A percentile compares a stretch with the other conserved stretches of the same genome.
phyloP scores from a whole-genome alignment of 2,329 filamentous ascomycete species.

The Sporothrix globosa region DNA sequence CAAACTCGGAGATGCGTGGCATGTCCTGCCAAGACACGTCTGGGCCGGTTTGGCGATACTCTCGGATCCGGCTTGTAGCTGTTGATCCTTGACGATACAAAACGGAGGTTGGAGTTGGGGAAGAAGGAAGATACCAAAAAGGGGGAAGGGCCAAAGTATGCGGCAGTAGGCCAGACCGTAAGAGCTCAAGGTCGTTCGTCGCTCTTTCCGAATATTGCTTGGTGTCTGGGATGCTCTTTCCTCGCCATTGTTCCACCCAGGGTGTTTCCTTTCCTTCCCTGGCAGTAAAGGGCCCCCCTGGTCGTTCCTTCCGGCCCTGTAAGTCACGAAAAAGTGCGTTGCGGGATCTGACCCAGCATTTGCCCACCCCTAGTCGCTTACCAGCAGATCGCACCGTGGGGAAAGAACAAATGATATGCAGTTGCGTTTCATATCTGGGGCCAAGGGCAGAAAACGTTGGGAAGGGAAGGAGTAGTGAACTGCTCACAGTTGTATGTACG shows the following conservation, averaged over 20 bases:
- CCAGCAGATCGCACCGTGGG: constrained; percentile 16
- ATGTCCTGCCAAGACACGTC: constrained; percentile 10
- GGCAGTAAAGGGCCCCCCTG: neutral
- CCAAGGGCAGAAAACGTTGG: neutral
- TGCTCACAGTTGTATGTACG: too few species aligned
- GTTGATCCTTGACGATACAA: constrained; percentile 10
- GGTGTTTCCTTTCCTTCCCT: neutral
- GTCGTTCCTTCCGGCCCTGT: neutral
- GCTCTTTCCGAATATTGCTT: neutral
- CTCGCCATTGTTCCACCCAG: neutral
- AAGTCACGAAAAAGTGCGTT: constrained; percentile 5
- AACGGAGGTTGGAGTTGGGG: constrained; percentile 5
- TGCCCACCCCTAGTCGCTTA: neutral
- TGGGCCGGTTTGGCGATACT: neutral
- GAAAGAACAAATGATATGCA: constrained; percentile 28
- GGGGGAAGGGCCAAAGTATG: neutral
- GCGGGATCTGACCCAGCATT: constrained; percentile 19
- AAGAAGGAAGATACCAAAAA: neutral
- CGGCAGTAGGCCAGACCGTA: neutral
- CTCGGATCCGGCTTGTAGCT: neutral
- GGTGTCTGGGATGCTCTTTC: constrained; percentile 22
- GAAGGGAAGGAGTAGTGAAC: constrained; percentile 12
- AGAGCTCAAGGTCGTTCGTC: neutral
- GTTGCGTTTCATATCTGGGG: constrained; percentile 16
- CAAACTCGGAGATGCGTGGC: neutral